phyloP scores from a whole-genome alignment of 345 rosid species.

The Garcia nutans region DNA sequence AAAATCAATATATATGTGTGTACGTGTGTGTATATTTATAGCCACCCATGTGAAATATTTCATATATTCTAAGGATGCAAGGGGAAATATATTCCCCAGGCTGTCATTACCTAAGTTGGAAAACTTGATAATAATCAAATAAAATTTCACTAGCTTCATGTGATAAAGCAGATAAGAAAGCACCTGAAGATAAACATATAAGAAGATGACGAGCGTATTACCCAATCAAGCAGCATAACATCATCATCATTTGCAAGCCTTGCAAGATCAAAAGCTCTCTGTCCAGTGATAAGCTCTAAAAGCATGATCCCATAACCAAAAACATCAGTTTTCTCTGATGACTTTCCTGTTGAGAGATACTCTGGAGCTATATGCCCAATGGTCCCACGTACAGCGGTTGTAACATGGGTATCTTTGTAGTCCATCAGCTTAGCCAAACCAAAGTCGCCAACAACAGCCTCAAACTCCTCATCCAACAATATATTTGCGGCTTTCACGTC shows the following conservation, averaged over 20 bases:
- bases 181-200: not conserved
- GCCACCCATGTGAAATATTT: too few relatives aligned
- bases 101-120: not conserved
- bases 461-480: conserved; percentile 34
- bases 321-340: conserved; percentile 36
- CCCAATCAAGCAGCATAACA: conserved; percentile 36
- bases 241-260: conserved; percentile 37
- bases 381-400: conserved; percentile 36
- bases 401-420: conserved; percentile 37
- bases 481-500: conserved; percentile 37
- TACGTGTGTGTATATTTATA: too few relatives aligned
- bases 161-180: not conserved
- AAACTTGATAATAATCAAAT: not conserved
- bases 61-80: too few relatives aligned
- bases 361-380: conserved; percentile 37
- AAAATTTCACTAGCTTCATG: not conserved
- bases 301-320: conserved; percentile 38
- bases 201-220: conserved; percentile 1
- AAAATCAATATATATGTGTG: not conserved
- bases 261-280: conserved; percentile 34
- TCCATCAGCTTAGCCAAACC: conserved; percentile 35
- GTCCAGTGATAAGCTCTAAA: conserved; percentile 35
- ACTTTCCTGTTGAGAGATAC: conserved; percentile 34
- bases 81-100: too few relatives aligned
- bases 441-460: conserved; percentile 38